Evolutionary conservation across 2,329 filamentous ascomycete species (phyloP).

Genomic region (Phyllosticta citribraziliensis): DNA sequence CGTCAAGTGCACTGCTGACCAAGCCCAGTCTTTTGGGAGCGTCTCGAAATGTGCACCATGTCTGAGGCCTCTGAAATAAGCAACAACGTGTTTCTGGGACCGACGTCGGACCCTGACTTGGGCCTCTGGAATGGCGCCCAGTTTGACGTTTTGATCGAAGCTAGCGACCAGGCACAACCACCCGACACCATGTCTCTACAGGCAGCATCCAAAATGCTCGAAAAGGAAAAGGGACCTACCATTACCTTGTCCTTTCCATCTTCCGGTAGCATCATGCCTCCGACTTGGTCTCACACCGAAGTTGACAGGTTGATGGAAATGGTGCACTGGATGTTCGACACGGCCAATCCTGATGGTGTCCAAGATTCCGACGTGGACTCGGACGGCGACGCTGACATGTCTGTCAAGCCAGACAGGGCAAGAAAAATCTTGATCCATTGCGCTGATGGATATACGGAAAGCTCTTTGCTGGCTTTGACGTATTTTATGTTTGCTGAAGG

Average conservation of each 20-base stretch:
- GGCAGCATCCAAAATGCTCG: constrained; percentile 48
- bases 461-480: constrained; percentile 75
- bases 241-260: constrained; percentile 74
- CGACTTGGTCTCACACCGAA: constrained; percentile 73
- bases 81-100: constrained; percentile 81
- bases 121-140: constrained; percentile 41
- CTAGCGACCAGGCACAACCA: constrained; percentile 72
- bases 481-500: constrained; percentile 92
- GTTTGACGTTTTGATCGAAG: constrained; percentile 81
- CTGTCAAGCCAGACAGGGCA: constrained; percentile 28
- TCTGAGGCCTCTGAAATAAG: constrained; percentile 81
- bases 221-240: constrained; percentile 34
- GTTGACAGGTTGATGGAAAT: constrained; percentile 76
- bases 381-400: constrained; percentile 43
- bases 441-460: constrained; percentile 92
- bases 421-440: constrained; percentile 82
- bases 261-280: constrained; percentile 82
- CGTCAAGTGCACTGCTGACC: constrained; percentile 3
- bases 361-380: constrained; percentile 32
- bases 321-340: constrained; percentile 80
- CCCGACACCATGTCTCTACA: constrained; percentile 58
- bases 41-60: constrained; percentile 89
- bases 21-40: constrained; percentile 61
- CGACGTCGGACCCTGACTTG: constrained; percentile 61
- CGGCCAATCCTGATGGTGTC: constrained; percentile 47